Evolutionary conservation across 352 stramenopile genomes (phyloP), one percentile per base, ranked within the genome.

Genomic region (Phytophthora pini): DNA sequence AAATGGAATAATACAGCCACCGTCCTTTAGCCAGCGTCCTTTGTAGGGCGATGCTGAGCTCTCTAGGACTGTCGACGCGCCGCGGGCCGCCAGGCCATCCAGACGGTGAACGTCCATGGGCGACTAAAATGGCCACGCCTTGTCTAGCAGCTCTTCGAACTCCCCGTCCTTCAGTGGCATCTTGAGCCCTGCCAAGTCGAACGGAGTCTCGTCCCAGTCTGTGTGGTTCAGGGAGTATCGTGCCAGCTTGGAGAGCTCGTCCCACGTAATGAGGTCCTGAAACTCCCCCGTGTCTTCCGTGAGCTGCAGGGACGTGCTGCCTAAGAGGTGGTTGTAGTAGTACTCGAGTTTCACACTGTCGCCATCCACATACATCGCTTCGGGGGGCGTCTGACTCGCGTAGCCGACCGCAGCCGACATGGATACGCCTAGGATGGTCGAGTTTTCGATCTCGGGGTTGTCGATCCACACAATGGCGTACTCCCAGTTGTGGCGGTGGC

Each of bases 401-500:
- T 65, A 49, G 3, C 58, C 52, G 26, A 68, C 5, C 56, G 44
- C 63, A 40, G 66, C 66, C 40, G 65, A 69, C 59, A 73, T 69
- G 6, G 65, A 68, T 17, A 64, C 40, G 34, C 59, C 59, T 24
- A 73, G 20, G 40, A 73, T 59, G 1, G 65, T 61, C 5, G 65
- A 44, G 47, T 64, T 73, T 7, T 65, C 52, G 13, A 26, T 24
- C 10, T 51, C 46, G 24, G 59, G 52, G 20, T 74, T 62, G 31
- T 65, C 60, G 15, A 72, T 62, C 65, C 65, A 77, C n/a, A 83
- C 58, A 34, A 83, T 49, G 22, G 39, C 51, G 22, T 78, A 73
- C 52, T 83, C 71, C 74, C 74, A 83, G 57, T 82, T 74, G 65
- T 82, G 70, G 5, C 74, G 70, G 46, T 78, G 70, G 3, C 74